These are phyloP conservation scores for Magnaporthiopsis poae DNA, from an alignment of 2,329 filamentous ascomycete species.

Conservation along the genomic window DNA sequence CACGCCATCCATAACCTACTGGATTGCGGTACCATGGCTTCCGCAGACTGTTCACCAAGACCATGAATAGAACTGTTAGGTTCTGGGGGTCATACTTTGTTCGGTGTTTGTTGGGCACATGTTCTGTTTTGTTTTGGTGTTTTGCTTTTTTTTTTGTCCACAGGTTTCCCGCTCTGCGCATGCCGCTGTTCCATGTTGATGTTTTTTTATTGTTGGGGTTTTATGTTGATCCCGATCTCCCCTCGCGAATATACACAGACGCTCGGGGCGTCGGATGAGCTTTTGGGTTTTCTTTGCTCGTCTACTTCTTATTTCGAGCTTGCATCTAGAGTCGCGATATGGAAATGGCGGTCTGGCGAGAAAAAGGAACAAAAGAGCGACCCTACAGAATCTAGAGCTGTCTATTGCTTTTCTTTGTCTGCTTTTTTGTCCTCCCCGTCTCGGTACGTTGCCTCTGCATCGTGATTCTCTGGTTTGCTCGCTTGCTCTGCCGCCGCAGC, in stretches of 20 bases:
- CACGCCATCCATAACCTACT: background rate
- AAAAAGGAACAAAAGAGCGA: background rate
- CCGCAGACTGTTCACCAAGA: background rate
- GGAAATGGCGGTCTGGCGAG: background rate
- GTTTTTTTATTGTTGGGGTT: background rate
- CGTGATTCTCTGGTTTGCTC: too few species aligned
- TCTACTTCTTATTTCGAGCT: constrained; percentile 4
- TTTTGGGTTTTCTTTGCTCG: constrained; percentile 1
- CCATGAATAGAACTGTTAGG: background rate
- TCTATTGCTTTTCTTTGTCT: background rate
- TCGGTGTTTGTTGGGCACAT: background rate
- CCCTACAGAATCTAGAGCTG: background rate
- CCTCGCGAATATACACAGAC: constrained; percentile 12
- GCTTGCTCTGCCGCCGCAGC: too few species aligned
- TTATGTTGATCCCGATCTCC: background rate
- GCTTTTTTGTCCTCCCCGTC: background rate
- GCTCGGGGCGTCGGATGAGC: constrained; percentile 11
- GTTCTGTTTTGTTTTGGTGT: background rate
- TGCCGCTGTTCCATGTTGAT: background rate
- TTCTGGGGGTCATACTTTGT: background rate
- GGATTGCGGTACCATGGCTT: background rate
- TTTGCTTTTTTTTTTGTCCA: background rate
- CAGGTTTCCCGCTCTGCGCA: background rate
- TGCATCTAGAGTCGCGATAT: background rate
- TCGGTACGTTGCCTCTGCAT: too few species aligned